Base-by-base conservation (phyloP, 1,139 yeast genomes). In the Candida dubliniensis region DNA sequence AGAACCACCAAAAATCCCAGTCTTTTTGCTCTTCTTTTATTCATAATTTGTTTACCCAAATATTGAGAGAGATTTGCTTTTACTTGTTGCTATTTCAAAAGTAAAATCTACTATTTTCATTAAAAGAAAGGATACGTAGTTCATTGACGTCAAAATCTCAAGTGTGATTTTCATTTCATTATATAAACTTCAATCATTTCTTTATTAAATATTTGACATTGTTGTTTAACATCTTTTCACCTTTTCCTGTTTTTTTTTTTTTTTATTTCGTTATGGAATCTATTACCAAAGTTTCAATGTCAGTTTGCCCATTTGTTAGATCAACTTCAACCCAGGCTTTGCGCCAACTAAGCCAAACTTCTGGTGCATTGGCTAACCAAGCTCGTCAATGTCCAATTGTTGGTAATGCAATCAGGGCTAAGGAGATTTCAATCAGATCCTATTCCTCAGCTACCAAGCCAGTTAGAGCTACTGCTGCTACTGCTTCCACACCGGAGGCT, bases 341-440 rank as follows among this genome's bases (percentile, higher is more conserved):
- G 61, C 79, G 84, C 55, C 73, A 75, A 53, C 59, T 82, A 54
- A 69, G 66, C 62, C 68, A 57, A 56, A 53, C 58, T 30, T 58
- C 71, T 13, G 66, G 82, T 8, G 68, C 73, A 30, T 76, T 88
- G 57, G 76, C 79, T 33, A 58, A 66, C 43, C 81, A 82, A 53
- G 96, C 96, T 44, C 69, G 79, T 39, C 79, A 77, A 52, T 91
- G 97, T 66, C 97, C 98, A 15, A 86, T 89, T 49, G 87, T 90
- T 87, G 87, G 88, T 32, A 82, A 82, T 45, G 96, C 96, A 37
- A 67, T 90, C 55, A 63, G 53, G 39, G 68, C 58, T 33, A 59
- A 60, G 47, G 69, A 69, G 47, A 36, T 30, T 14, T 57, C 63
- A 30, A 55, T 53, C 38, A 73, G 79, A 61, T 54, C 57, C 31